Evolutionary conservation across 2,329 filamentous ascomycete species (phyloP).

Genomic region (Trichophyton schoenleinii): DNA sequence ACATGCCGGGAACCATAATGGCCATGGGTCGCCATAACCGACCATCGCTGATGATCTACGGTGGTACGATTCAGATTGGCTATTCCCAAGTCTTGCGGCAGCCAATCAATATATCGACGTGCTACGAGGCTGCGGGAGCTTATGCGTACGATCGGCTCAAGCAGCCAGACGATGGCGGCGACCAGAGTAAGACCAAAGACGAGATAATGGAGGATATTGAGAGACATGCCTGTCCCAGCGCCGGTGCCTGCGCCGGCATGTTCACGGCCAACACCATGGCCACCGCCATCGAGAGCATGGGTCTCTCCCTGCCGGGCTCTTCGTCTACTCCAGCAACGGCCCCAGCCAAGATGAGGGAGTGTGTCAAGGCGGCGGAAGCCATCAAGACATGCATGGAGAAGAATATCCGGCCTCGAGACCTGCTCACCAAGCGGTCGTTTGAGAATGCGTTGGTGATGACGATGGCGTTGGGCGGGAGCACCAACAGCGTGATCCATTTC

Average conservation of each 20-base stretch:
- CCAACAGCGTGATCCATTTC: slow-evolving; percentile 79
- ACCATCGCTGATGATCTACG: slow-evolving; percentile 90
- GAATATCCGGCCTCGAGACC: slow-evolving; percentile 67
- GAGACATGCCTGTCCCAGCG: slow-evolving; percentile 61
- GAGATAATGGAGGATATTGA: slow-evolving; percentile 80
- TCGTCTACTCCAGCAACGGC: slow-evolving; percentile 70
- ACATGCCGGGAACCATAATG: slow-evolving; percentile 91
- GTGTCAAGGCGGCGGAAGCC: slow-evolving; percentile 63
- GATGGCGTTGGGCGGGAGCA: slow-evolving; percentile 83
- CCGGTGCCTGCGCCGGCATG: slow-evolving; percentile 81
- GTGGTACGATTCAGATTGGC: slow-evolving; percentile 81
- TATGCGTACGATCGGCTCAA: slow-evolving; percentile 62
- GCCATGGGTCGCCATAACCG: slow-evolving; percentile 83
- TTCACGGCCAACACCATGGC: slow-evolving; percentile 94
- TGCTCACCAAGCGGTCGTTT: slow-evolving; percentile 67
- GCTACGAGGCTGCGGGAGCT: slow-evolving; percentile 77
- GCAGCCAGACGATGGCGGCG: slow-evolving; percentile 53
- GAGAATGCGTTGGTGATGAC: slow-evolving; percentile 83
- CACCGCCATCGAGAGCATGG: slow-evolving; percentile 80
- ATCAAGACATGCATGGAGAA: slow-evolving; percentile 70
- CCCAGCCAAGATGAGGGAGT: slow-evolving; percentile 76
- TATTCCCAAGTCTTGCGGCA: slow-evolving; percentile 63
- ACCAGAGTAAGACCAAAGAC: slow-evolving; percentile 53
- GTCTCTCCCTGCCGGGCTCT: slow-evolving; percentile 67
- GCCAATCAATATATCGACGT: slow-evolving; percentile 75